Percentiles rank a stretch among this genome's conserved stretches.
phyloP scores from a whole-genome alignment of 257 asterid genomes.

The Gentiana macrophylla region DNA sequence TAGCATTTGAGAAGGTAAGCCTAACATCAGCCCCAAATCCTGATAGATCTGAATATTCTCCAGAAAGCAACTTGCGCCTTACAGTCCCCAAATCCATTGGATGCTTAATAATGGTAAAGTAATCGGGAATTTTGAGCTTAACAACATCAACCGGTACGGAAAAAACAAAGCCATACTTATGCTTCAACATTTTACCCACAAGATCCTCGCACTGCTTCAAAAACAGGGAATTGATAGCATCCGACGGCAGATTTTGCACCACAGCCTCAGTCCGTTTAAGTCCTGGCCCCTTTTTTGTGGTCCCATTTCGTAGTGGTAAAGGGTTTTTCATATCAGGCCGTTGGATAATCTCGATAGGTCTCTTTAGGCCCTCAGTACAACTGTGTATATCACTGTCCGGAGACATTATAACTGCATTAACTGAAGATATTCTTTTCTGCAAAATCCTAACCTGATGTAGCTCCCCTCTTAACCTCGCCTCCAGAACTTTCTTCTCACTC shows the following conservation, averaged over 20 bases:
- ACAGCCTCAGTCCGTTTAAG: conserved; percentile 26
- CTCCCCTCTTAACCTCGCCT: conserved; percentile 44
- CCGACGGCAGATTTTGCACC: conserved; percentile 13
- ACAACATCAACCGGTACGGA: conserved; percentile 68
- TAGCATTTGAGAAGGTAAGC: conserved; percentile 65
- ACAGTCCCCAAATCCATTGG: conserved; percentile 95
- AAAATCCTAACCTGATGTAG: conserved; percentile 57
- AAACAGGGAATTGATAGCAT: conserved; percentile 32
- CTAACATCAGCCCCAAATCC: conserved; percentile 76
- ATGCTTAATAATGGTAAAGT: conserved; percentile 55
- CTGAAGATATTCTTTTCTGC: conserved; percentile 43
- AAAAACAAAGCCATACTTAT: conserved; percentile 52
- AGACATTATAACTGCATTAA: conserved; percentile 18
- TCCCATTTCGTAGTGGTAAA: conserved; percentile 41
- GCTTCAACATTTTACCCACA: conserved; percentile 44
- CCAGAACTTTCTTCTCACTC: conserved; percentile 48
- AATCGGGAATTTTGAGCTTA: conserved; percentile 59
- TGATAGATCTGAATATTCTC: conserved; percentile 44
- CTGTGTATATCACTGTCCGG: conserved; percentile 32
- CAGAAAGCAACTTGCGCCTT: conserved; percentile 38
- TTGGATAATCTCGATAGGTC: conserved; percentile 30
- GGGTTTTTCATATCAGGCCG: conserved; percentile 40
- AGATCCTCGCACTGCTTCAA: conserved; percentile 64
- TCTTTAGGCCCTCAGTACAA: conserved; percentile 34
- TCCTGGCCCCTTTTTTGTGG: conserved; percentile 44